Percentiles rank a stretch among this genome's conserved stretches.
Conservation (phyloP, 1,139 yeast genomes). For the Zygosaccharomyces pseudobailii region DNA sequence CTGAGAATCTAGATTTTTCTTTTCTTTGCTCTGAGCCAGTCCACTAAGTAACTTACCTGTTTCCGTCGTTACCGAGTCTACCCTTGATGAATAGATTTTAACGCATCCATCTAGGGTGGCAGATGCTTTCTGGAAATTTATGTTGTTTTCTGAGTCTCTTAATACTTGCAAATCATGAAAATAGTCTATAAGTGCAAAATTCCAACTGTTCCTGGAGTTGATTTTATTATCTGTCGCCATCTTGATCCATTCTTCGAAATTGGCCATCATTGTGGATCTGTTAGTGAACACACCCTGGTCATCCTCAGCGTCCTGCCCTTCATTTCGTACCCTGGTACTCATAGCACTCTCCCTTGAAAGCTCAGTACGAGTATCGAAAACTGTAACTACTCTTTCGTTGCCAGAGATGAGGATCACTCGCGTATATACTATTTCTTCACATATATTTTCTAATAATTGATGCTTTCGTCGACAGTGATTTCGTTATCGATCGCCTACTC, state of each 20-base stretch:
- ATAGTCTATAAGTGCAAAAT: slow-evolving; percentile 82
- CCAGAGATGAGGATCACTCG: background rate
- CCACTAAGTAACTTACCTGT: slow-evolving; percentile 85
- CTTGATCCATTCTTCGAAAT: slow-evolving; percentile 88
- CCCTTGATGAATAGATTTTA: slow-evolving; percentile 77
- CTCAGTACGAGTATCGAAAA: background rate
- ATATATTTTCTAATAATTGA: background rate
- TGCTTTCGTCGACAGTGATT: background rate
- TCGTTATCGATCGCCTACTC: slow-evolving; percentile 3
- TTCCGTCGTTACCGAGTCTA: slow-evolving; percentile 88
- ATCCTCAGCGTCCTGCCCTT: slow-evolving; percentile 20
- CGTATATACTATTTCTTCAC: background rate
- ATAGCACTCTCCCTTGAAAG: slow-evolving; percentile 6
- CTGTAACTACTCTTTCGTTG: background rate
- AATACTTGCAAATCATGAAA: slow-evolving; percentile 41
- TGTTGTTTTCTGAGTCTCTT: slow-evolving; percentile 33
- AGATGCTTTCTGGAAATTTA: slow-evolving; percentile 63
- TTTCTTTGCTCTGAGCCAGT: slow-evolving; percentile 34
- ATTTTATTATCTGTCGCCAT: slow-evolving; percentile 84
- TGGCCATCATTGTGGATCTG: slow-evolving; percentile 47
- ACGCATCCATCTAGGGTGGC: slow-evolving; percentile 84
- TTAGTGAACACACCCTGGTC: slow-evolving; percentile 32
- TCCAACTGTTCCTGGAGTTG: slow-evolving; percentile 67
- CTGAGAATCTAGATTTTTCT: slow-evolving; percentile 24
- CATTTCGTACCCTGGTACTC: slow-evolving; percentile 22